These are phyloP conservation scores for Amylocystis lapponica DNA, from an alignment of 768 basidiomycete genomes.

Conservation along the genomic window DNA sequence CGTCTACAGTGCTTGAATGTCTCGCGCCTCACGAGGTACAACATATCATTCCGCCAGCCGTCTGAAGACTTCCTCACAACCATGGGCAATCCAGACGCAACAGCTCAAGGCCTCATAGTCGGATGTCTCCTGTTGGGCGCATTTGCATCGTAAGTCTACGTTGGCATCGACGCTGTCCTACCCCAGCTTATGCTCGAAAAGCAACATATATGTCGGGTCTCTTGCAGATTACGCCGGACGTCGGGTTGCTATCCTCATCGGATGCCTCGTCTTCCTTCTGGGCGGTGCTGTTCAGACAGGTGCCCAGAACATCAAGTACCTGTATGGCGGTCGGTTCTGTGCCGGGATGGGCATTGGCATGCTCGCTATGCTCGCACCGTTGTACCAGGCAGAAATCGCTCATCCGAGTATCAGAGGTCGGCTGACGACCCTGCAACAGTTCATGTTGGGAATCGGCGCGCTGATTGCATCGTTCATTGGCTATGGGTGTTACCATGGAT, in stretches of 20 bases:
- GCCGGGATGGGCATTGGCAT: conserved; percentile 40
- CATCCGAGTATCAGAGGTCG: conserved; percentile 52
- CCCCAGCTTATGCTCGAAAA: not conserved
- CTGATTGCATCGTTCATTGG: conserved; percentile 41
- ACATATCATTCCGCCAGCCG: too few species aligned
- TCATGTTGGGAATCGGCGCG: conserved; percentile 43
- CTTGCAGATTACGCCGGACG: conserved; percentile 17
- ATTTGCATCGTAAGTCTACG: conserved; percentile 16
- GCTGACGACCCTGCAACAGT: conserved; percentile 48
- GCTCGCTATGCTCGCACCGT: conserved; percentile 42
- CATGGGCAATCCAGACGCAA: conserved; percentile 14
- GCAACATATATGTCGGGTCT: conserved; percentile 16
- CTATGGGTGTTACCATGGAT: conserved; percentile 17
- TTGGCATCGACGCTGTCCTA: not conserved
- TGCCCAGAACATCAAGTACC: conserved; percentile 40
- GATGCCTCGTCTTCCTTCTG: conserved; percentile 23
- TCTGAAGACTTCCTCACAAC: conserved; percentile 14
- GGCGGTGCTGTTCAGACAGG: conserved; percentile 44
- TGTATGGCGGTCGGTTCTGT: conserved; percentile 46
- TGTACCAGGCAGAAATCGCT: conserved; percentile 58
- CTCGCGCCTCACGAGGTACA: not conserved
- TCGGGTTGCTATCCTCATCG: conserved; percentile 15
- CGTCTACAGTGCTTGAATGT: not conserved
- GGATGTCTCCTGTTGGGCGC: conserved; percentile 20
- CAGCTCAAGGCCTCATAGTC: conserved; percentile 17